phyloP scores from a whole-genome alignment of 371 early-diverging fungal species.

The Coemansia sp. region DNA sequence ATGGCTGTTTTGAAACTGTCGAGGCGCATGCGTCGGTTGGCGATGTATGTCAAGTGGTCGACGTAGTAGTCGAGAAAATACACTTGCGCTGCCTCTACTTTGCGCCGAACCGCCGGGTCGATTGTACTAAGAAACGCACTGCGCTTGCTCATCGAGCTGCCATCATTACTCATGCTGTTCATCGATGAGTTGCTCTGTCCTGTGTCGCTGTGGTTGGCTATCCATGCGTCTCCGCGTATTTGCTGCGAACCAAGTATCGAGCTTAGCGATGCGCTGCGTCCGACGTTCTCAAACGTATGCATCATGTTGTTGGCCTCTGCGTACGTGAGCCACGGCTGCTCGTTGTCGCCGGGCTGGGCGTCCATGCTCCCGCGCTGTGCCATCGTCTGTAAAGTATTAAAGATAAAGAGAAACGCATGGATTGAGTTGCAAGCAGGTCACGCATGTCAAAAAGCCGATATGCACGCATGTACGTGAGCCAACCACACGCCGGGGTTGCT shows the following conservation, averaged over 20 bases:
- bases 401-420: neutral
- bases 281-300: constrained; percentile 49
- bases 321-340: constrained; percentile 48
- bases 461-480: neutral
- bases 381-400: constrained; percentile 1
- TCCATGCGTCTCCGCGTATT: constrained; percentile 6
- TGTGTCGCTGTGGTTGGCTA: neutral
- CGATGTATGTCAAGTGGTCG: constrained; percentile 68
- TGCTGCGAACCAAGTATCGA: constrained; percentile 26
- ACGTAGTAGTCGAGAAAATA: constrained; percentile 76
- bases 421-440: neutral
- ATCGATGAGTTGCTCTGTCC: neutral
- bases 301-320: constrained; percentile 48
- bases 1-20: constrained; percentile 58
- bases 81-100: constrained; percentile 54
- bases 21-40: constrained; percentile 60
- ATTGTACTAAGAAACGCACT: constrained; percentile 51
- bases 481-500: neutral
- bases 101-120: constrained; percentile 52
- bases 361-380: constrained; percentile 37
- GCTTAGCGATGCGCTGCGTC: constrained; percentile 42
- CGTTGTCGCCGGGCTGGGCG: constrained; percentile 16
- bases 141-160: constrained; percentile 43
- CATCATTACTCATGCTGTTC: constrained; percentile 11
- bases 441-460: neutral